Conservation (phyloP, 2,329 filamentous ascomycete genomes). For the Dactylonectria macrodidyma region DNA sequence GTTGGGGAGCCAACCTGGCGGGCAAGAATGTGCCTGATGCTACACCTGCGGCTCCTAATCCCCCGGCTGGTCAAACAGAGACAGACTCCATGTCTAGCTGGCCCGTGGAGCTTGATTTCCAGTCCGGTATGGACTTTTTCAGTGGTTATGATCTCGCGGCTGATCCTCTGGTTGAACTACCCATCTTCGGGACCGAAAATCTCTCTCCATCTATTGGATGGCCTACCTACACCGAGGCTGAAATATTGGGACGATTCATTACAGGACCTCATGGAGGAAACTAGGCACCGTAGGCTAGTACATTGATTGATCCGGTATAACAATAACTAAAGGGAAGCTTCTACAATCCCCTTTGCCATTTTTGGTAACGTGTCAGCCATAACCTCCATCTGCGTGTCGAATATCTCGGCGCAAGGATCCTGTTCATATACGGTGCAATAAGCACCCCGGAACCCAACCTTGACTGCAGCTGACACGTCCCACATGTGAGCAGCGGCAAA, state of each 20-base stretch:
- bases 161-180: neutral
- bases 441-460: constrained; percentile 2
- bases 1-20: neutral
- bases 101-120: neutral
- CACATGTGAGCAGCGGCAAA: constrained; percentile 21
- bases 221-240: constrained; percentile 1
- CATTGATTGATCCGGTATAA: neutral
- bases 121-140: neutral
- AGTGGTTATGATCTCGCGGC: neutral
- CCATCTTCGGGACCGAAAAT: neutral
- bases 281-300: neutral
- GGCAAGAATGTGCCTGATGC: neutral
- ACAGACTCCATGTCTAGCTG: neutral
- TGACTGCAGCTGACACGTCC: constrained; percentile 6
- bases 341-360: constrained; percentile 3
- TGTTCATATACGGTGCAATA: neutral
- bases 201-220: neutral
- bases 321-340: neutral
- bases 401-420: constrained; percentile 5
- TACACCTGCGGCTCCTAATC: neutral
- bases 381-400: constrained; percentile 3
- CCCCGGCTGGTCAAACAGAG: neutral
- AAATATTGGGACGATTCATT: neutral
- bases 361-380: neutral
- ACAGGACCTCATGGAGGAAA: constrained; percentile 1